Conservation (phyloP, 78 protist species). For the Chrysochromulina parva region DNA sequence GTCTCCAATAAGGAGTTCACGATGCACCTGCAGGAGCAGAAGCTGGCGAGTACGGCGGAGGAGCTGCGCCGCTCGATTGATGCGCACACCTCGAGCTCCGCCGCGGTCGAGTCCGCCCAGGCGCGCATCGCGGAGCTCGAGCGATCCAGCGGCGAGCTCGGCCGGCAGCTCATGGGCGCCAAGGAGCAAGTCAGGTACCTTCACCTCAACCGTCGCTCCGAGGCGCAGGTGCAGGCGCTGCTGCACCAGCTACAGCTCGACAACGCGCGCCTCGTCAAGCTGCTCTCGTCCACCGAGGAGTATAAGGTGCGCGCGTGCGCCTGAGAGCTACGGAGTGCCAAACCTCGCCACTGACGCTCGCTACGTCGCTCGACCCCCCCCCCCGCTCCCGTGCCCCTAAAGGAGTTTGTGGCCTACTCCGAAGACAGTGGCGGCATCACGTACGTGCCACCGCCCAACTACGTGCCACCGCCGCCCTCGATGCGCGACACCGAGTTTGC, state of each 20-base stretch:
- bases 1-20: neutral
- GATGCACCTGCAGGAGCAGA: neutral
- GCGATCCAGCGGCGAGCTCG: neutral
- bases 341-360: too few relatives aligned
- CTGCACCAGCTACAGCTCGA: neutral
- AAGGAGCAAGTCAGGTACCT: neutral
- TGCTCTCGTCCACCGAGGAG: conserved; percentile 2
- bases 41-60: neutral
- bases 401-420: neutral
- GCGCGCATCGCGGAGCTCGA: neutral
- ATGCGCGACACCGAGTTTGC: neutral
- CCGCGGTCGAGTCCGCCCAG: neutral
- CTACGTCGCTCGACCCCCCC: too few relatives aligned
- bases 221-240: neutral
- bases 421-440: neutral
- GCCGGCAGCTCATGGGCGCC: neutral
- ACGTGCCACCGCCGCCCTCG: neutral
- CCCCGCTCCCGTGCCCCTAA: too few relatives aligned
- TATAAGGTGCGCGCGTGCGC: neutral
- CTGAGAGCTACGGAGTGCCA: too few relatives aligned
- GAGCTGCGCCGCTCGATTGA: neutral
- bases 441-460: neutral
- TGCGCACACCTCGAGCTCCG: neutral
- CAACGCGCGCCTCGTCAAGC: neutral
- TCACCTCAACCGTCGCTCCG: neutral